A percentile compares a stretch with the other conserved stretches of the same genome.
Conservation (phyloP, 2,329 filamentous ascomycete species). For the Tolypocladium tundrense region DNA sequence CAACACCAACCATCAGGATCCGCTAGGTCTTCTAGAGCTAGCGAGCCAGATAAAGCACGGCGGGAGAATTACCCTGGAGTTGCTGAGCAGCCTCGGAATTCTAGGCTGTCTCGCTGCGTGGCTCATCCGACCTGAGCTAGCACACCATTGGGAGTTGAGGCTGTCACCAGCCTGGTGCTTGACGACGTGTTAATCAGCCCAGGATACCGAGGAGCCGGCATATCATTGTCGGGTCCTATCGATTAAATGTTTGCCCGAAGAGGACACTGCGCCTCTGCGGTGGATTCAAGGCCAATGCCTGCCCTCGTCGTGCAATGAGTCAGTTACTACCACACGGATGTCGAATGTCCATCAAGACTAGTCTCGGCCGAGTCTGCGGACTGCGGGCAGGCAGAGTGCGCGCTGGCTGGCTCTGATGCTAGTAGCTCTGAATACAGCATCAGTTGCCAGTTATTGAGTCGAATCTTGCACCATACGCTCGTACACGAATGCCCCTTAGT, state of each 20-base stretch:
- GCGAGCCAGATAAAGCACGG: conserved; percentile 54
- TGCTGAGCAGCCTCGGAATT: conserved; percentile 64
- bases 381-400: not conserved
- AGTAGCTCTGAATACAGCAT: not conserved
- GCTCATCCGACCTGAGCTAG: conserved; percentile 27
- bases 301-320: not conserved
- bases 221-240: no score
- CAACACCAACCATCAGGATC: conserved; percentile 49
- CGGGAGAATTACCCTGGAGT: conserved; percentile 59
- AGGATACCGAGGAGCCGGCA: not conserved
- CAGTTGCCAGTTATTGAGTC: no score
- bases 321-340: not conserved
- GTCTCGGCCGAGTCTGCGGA: not conserved
- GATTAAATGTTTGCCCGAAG: not conserved
- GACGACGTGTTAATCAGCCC: not conserved
- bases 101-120: conserved; percentile 63
- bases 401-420: not conserved
- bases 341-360: not conserved
- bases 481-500: not conserved
- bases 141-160: conserved; percentile 6
- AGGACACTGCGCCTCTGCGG: not conserved
- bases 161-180: conserved; percentile 3
- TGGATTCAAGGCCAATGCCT: not conserved
- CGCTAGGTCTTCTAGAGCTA: conserved; percentile 65
- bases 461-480: not conserved